phyloP scores from a whole-genome alignment of 306 rosid species.

The Sicyos baderoa region DNA sequence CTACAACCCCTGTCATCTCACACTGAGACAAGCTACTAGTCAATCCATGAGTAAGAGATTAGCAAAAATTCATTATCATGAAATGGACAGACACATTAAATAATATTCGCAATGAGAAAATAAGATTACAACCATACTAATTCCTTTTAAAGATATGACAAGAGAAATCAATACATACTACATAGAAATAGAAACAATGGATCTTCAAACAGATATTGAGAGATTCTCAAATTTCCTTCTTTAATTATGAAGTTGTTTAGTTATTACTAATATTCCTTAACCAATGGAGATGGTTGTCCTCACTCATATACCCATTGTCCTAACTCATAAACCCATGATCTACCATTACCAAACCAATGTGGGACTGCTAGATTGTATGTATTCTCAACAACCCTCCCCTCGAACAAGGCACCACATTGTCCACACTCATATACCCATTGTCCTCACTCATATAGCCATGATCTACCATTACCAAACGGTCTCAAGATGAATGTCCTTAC shows the following conservation, averaged over 20 bases:
- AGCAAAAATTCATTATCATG: background rate
- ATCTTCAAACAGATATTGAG: background rate
- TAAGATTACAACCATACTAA: background rate
- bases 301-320: no score
- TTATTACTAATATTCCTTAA: background rate
- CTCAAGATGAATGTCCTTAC: no score
- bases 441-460: no score
- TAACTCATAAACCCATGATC: no score
- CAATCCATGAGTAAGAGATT: constrained; percentile 31
- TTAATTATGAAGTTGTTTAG: background rate
- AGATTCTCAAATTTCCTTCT: background rate
- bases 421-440: no score
- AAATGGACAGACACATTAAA: background rate
- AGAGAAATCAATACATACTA: background rate
- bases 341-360: no score
- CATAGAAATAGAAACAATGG: background rate
- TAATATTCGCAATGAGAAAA: background rate
- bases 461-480: no score
- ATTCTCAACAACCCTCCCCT: no score
- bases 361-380: no score
- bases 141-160: background rate
- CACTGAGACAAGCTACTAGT: constrained; percentile 59
- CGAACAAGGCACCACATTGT: no score
- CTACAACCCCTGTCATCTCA: constrained; percentile 99
- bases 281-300: no score